These are phyloP conservation scores for Chlorella sp. DNA, from an alignment of 139 green algal genomes.

Conservation along the genomic window DNA sequence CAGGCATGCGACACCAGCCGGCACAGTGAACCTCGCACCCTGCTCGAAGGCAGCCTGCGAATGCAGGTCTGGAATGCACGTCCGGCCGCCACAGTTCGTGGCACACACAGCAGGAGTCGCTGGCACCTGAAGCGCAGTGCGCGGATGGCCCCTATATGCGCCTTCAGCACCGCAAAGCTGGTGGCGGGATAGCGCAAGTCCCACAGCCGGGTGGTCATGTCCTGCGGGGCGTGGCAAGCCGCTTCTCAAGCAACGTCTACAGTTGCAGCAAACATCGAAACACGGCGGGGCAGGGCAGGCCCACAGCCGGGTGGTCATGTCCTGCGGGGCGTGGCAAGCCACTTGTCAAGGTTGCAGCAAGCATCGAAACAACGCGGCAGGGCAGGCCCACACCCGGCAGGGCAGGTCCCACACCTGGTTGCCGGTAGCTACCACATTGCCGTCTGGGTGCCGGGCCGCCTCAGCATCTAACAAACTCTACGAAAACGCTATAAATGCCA, in stretches of 20 bases:
- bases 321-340: constrained; percentile 42
- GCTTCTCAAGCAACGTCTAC: background rate
- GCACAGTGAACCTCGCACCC: too few relatives aligned
- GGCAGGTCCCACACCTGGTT: constrained; percentile 84
- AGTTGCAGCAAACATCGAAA: background rate
- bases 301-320: constrained; percentile 83
- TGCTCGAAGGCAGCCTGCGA: too few relatives aligned
- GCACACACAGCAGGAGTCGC: background rate
- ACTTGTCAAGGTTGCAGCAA: background rate
- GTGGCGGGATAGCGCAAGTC: constrained; percentile 66
- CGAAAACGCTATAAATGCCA: too few relatives aligned
- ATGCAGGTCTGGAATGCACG: background rate
- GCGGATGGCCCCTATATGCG: constrained; percentile 78
- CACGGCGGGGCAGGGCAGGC: constrained; percentile 54
- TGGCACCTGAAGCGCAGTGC: constrained; percentile 23
- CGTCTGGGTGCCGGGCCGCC: constrained; percentile 89
- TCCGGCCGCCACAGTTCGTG: background rate
- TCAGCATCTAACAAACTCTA: too few relatives aligned
- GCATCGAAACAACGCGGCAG: too few relatives aligned
- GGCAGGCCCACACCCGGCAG: too few relatives aligned
- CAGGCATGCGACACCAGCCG: too few relatives aligned
- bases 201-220: constrained; percentile 85
- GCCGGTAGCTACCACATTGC: constrained; percentile 86
- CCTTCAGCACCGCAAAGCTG: constrained; percentile 59
- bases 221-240: constrained; percentile 41